phyloP scores from a whole-genome alignment of 768 basidiomycete genomes.

The Leucosporidium creatinivorum region DNA sequence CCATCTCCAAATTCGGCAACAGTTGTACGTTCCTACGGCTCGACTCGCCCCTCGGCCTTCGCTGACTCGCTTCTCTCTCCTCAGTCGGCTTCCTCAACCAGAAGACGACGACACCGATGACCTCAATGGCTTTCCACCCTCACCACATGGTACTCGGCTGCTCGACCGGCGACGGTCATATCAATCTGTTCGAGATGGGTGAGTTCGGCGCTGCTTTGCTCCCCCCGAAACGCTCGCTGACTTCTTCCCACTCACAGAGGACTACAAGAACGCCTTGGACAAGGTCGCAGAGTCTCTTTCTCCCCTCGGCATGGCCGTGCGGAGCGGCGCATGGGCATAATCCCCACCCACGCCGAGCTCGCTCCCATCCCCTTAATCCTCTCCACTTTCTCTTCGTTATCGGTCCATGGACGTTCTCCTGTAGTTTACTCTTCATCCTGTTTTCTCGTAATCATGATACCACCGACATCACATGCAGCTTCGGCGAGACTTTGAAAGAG shows the following conservation, averaged over 20 bases:
- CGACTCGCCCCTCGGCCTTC: slow-evolving; percentile 47
- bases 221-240: background rate
- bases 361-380: no score
- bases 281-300: slow-evolving; percentile 1
- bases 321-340: background rate
- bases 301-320: background rate
- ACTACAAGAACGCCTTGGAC: slow-evolving; percentile 18
- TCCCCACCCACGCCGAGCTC: no score
- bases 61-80: slow-evolving; percentile 43
- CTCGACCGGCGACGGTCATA: slow-evolving; percentile 22
- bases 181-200: slow-evolving; percentile 32
- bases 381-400: no score
- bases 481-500: no score
- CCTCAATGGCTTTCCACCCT: slow-evolving; percentile 72
- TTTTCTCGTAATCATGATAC: no score
- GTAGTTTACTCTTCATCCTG: no score
- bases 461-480: no score
- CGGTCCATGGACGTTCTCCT: no score
- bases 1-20: slow-evolving; percentile 44
- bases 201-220: background rate
- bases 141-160: slow-evolving; percentile 62
- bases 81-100: slow-evolving; percentile 32
- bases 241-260: background rate
- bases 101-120: slow-evolving; percentile 34
- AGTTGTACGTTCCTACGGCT: slow-evolving; percentile 26